Conservation (phyloP, 108 stramenopile species). For the Cyclotella atomus region DNA sequence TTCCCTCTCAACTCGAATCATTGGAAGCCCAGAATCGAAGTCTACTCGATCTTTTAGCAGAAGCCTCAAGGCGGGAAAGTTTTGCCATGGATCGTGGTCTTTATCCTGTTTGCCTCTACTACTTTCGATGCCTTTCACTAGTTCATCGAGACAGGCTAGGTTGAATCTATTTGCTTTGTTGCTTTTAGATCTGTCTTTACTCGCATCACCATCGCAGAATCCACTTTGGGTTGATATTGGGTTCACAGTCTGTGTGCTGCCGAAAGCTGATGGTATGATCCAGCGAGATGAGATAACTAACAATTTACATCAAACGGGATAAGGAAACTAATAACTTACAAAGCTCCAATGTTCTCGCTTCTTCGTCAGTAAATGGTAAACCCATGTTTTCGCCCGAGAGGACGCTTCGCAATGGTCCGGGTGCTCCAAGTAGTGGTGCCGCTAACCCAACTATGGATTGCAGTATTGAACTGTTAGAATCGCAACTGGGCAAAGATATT, state of each 20-base stretch:
- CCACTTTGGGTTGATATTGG: conserved; percentile 71
- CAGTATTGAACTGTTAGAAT: too few relatives aligned
- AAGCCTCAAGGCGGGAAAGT: conserved; percentile 66
- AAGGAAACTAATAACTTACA: conserved; percentile 45
- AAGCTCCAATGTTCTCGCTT: conserved; percentile 76
- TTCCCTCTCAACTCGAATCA: conserved; percentile 66
- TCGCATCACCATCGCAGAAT: conserved; percentile 36
- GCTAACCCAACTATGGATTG: conserved; percentile 82
- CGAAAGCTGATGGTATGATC: conserved; percentile 56
- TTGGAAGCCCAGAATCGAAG: conserved; percentile 73
- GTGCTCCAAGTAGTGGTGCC: conserved; percentile 81
- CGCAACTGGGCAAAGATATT: too few relatives aligned
- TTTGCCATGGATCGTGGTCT: conserved; percentile 69
- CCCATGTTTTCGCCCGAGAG: conserved; percentile 92
- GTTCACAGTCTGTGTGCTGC: conserved; percentile 79
- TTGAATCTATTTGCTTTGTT: conserved; percentile 27
- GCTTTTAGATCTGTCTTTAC: conserved; percentile 8
- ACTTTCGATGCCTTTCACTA: conserved; percentile 67
- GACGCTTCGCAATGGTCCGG: conserved; percentile 85
- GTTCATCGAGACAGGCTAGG: conserved; percentile 78
- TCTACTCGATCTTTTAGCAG: conserved; percentile 72
- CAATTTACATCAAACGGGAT: not conserved
- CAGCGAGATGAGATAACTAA: too few relatives aligned
- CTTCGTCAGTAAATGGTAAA: conserved; percentile 77
- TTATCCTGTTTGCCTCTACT: conserved; percentile 15